Percentiles rank a stretch among this genome's conserved stretches.
These are phyloP conservation scores for Mentha longifolia DNA, from an alignment of 257 asterid genomes.

Conservation along the genomic window DNA sequence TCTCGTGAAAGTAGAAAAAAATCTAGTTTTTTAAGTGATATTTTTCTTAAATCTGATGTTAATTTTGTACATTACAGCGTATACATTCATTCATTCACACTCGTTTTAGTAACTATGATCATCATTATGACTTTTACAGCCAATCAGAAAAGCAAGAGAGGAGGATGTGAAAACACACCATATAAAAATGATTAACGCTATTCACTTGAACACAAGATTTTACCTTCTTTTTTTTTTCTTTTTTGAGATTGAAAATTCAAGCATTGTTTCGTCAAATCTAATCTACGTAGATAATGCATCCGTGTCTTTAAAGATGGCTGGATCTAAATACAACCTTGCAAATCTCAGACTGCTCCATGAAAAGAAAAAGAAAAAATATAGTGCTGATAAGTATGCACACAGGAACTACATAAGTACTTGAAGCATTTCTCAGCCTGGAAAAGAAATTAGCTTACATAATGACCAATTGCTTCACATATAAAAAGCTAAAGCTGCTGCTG, in stretches of 20 bases:
- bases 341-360: slow-evolving; percentile 27
- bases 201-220: background rate
- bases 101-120: too few species aligned
- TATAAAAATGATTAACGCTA: background rate
- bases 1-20: too few species aligned
- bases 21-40: too few species aligned
- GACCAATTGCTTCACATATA: slow-evolving; percentile 36
- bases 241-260: background rate
- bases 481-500: slow-evolving; percentile 10
- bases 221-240: too few species aligned
- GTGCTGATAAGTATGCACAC: slow-evolving; percentile 40
- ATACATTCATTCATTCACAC: too few species aligned
- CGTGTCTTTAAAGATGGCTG: slow-evolving; percentile 10
- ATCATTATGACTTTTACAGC: too few species aligned
- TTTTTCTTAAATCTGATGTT: too few species aligned
- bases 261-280: background rate
- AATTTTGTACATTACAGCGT: too few species aligned
- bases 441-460: slow-evolving; percentile 39
- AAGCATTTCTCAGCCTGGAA: slow-evolving; percentile 32
- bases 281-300: slow-evolving; percentile 1
- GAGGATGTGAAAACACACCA: too few species aligned
- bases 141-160: too few species aligned
- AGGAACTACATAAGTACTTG: slow-evolving; percentile 33
- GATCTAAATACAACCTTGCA: slow-evolving; percentile 23
- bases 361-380: slow-evolving; percentile 12